Evolutionary conservation across 2,329 filamentous ascomycete genomes (phyloP).

Genomic region (Hypoxylon sp.): DNA sequence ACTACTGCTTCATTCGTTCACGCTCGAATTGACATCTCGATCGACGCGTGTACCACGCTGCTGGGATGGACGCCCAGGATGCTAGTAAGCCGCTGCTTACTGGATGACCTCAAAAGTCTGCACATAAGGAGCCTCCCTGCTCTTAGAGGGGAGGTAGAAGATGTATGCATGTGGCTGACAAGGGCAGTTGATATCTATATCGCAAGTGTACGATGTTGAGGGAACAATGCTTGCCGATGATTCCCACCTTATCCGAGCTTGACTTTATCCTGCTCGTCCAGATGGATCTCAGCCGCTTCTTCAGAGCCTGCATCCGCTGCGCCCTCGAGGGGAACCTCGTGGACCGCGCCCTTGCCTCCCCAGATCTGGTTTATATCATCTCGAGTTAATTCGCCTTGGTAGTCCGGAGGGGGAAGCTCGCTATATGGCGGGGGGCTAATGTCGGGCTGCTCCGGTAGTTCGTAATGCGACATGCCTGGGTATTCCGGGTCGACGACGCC

Average conservation of each 20-base stretch:
- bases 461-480: conserved; percentile 48
- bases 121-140: background rate
- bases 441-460: conserved; percentile 42
- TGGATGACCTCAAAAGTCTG: background rate
- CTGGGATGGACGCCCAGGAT: background rate
- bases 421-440: conserved; percentile 39
- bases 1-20: background rate
- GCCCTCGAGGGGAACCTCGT: conserved; percentile 55
- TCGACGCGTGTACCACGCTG: conserved; percentile 7
- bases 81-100: background rate
- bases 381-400: conserved; percentile 32
- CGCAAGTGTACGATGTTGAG: background rate
- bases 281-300: conserved; percentile 63
- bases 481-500: conserved; percentile 41
- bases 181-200: background rate
- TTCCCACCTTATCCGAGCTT: conserved; percentile 37
- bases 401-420: conserved; percentile 37
- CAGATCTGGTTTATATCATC: conserved; percentile 53
- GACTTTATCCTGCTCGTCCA: conserved; percentile 57
- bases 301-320: conserved; percentile 56
- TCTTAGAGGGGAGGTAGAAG: background rate
- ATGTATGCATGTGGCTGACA: background rate
- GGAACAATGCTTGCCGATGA: background rate
- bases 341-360: conserved; percentile 53
- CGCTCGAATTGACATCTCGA: background rate